These are phyloP conservation scores for Paradendryphiella salina DNA, from an alignment of 2,329 filamentous ascomycete species.

Conservation along the genomic window DNA sequence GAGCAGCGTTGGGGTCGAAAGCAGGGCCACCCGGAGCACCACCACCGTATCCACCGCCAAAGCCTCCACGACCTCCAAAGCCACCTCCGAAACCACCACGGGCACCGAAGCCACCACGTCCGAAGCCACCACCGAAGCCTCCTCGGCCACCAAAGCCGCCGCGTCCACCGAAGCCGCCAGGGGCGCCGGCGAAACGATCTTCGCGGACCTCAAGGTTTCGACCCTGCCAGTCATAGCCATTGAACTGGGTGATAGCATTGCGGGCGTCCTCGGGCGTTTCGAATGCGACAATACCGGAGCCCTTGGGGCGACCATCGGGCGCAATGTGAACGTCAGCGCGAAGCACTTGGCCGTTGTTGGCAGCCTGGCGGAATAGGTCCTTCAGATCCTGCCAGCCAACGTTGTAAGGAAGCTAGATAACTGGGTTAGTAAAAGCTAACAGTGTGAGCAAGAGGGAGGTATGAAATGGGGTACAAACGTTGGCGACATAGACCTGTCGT, in stretches of 20 bases:
- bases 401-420: slow-evolving; percentile 83
- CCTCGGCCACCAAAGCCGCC: slow-evolving; percentile 46
- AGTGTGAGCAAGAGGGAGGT: slow-evolving; percentile 18
- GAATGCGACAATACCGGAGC: slow-evolving; percentile 95
- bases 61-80: slow-evolving; percentile 44
- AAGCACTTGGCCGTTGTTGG: slow-evolving; percentile 63
- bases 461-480: slow-evolving; percentile 71
- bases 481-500: slow-evolving; percentile 95
- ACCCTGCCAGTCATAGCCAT: slow-evolving; percentile 98
- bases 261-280: slow-evolving; percentile 93
- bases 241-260: slow-evolving; percentile 95
- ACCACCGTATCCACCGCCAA: slow-evolving; percentile 48
- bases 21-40: slow-evolving; percentile 44
- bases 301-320: slow-evolving; percentile 90
- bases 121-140: slow-evolving; percentile 54
- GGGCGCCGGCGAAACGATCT: slow-evolving; percentile 80
- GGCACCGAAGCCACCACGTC: slow-evolving; percentile 53
- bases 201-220: slow-evolving; percentile 91
- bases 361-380: slow-evolving; percentile 93
- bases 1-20: slow-evolving; percentile 54
- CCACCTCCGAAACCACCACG: slow-evolving; percentile 40
- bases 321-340: slow-evolving; percentile 94
- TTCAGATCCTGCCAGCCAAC: slow-evolving; percentile 99
- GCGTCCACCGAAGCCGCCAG: slow-evolving; percentile 45
- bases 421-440: slow-evolving; percentile 40